Base-by-base conservation (phyloP, 2,329 filamentous ascomycete genomes). In the Colletotrichum neosansevieriae region DNA sequence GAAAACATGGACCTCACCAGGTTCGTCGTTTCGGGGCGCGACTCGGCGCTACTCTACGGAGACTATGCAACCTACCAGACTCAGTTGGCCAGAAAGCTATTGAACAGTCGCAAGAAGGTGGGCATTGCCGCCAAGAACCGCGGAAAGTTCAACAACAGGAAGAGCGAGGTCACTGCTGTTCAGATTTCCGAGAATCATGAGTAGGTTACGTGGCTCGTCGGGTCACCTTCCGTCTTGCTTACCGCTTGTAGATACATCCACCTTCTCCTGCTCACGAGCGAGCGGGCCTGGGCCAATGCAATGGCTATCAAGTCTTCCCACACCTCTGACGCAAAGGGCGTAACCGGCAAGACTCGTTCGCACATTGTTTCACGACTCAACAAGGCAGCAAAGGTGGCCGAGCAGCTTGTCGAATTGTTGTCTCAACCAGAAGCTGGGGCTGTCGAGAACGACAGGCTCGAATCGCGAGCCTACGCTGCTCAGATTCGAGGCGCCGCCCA, bases 251-350 rank as follows among this genome's bases (percentile, higher is more conserved):
- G 93, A 79, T 93, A 90, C 80, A 88, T 91, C 56, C 86, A 92
- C 72, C 85, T 98, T n/a, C 85, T 95, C 36, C 86, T 99, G 64
- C 89, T 98, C 75, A 92, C 90, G 44, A 90, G 94, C 69, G 96
- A 99, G 82, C 89, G 96, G 71, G 93, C 94, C 58, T 98, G 94
- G 93, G 95, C 96, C 42, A 91, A 97, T 79, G 95, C 94, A 66
- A 97, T 98, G 94, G 90, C 92, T 77, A 94, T 98, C 86, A 98
- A 97, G 80, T 88, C 93, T 4, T 84, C 89, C 19, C 93, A 97
- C 77, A 88, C 92, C 44, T 87, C 92, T 73, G 93, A 96, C 74
- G 89, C 91, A 69, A 92, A 93, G 78, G 91, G 90, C 56, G 92
- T 97, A 71, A 88, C 90, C 32, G 92, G 94, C 69, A 89, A 91